Percentiles rank a stretch among this genome's conserved stretches.
Evolutionary conservation across 495 filamentous ascomycete species (phyloP).

Genomic region (Opeltia flavorubescens): DNA sequence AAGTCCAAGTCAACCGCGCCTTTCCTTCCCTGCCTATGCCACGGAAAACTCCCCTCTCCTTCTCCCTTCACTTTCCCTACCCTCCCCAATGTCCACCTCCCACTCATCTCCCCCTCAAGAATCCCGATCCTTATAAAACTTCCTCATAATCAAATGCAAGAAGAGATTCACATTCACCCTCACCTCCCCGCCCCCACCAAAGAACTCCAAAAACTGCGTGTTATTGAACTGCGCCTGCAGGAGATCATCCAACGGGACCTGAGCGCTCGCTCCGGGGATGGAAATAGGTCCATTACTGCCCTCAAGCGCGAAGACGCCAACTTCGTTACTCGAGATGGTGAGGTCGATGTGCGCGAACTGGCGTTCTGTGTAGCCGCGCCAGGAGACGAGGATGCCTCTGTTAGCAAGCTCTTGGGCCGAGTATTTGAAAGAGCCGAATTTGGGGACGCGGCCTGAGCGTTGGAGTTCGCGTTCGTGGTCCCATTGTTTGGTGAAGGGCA

Average conservation of each 20-base stretch:
- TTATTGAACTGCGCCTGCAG: conserved; percentile 95
- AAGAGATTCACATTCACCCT: conserved; percentile 91
- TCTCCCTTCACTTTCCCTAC: neutral
- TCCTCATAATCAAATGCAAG: conserved; percentile 91
- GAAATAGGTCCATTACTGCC: conserved; percentile 87
- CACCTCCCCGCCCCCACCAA: conserved; percentile 73
- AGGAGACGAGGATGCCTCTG: conserved; percentile 81
- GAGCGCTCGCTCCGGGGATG: conserved; percentile 83
- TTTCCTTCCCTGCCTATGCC: neutral
- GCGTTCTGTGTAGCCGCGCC: conserved; percentile 70
- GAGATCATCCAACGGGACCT: conserved; percentile 83
- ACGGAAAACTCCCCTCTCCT: neutral
- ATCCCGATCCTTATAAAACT: conserved; percentile 66
- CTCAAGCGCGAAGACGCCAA: conserved; percentile 88
- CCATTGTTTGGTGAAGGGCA: conserved; percentile 98
- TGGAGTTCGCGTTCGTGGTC: conserved; percentile 94
- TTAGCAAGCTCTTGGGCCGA: conserved; percentile 76
- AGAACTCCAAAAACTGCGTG: conserved; percentile 85
- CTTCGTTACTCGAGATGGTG: conserved; percentile 85
- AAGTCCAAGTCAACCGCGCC: neutral
- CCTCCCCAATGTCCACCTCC: neutral
- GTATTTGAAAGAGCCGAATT: conserved; percentile 96
- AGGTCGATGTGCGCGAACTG: conserved; percentile 88
- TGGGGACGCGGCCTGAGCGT: conserved; percentile 78
- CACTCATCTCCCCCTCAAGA: conserved; percentile 1